phyloP scores from a whole-genome alignment of 2,329 filamentous ascomycete genomes.

The Apiospora rasikravindrae region DNA sequence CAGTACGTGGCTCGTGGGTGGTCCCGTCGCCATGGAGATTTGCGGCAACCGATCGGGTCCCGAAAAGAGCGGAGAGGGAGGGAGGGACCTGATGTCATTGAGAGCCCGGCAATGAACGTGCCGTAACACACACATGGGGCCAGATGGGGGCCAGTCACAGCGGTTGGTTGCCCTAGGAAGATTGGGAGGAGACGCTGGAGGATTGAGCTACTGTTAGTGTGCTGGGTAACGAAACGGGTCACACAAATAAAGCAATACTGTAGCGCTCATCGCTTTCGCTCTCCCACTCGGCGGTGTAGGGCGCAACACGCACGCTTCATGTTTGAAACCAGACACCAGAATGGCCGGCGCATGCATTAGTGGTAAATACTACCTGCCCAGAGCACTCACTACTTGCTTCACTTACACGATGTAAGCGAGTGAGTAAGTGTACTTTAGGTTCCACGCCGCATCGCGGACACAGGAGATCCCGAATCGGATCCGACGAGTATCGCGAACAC shows the following conservation, averaged over 20 bases:
- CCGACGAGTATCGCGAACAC: not conserved
- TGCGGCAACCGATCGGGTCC: not conserved
- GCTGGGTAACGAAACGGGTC: not conserved
- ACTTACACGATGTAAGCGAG: not conserved
- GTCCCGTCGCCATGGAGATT: constrained; percentile 3
- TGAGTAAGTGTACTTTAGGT: no score
- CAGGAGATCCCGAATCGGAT: not conserved
- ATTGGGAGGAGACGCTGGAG: not conserved
- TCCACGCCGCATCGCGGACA: not conserved
- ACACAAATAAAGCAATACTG: not conserved
- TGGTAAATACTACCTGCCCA: not conserved
- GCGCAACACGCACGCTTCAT: not conserved
- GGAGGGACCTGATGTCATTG: not conserved
- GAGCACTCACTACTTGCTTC: not conserved
- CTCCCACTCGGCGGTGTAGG: not conserved
- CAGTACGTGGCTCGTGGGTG: not conserved
- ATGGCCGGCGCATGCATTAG: not conserved
- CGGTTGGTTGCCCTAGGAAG: not conserved
- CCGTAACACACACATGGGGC: not conserved
- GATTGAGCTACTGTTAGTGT: not conserved
- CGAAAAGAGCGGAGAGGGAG: not conserved
- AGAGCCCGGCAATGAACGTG: not conserved
- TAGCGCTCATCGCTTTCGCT: not conserved
- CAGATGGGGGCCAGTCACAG: not conserved
- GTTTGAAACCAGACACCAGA: not conserved